Conservation (phyloP, 176 grass and related monocot species). For the Carex littledalei region DNA sequence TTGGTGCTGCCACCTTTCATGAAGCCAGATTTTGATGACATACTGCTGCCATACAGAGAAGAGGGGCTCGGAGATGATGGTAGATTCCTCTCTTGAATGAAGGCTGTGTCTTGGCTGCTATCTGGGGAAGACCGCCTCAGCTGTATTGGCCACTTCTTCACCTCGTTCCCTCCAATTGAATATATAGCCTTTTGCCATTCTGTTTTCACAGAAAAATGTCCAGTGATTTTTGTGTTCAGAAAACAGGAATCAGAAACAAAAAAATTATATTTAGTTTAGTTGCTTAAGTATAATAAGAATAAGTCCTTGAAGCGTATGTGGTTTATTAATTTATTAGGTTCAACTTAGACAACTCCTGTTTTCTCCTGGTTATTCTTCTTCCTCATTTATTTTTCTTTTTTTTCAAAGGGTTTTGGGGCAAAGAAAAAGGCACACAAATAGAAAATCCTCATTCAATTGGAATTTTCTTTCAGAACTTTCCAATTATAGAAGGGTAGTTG, state of each 20-base stretch:
- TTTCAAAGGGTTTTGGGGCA: not conserved
- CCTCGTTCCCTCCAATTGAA: slow-evolving; percentile 82
- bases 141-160: slow-evolving; percentile 90
- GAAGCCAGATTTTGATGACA: slow-evolving; percentile 79
- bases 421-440: not conserved
- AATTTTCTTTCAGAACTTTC: not conserved
- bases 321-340: not conserved
- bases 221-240: slow-evolving; percentile 4
- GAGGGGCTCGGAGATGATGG: slow-evolving; percentile 62
- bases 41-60: slow-evolving; percentile 46
- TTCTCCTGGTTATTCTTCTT: not conserved
- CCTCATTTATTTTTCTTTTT: not conserved
- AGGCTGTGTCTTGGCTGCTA: slow-evolving; percentile 61
- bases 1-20: slow-evolving; percentile 72
- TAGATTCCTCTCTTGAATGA: slow-evolving; percentile 86
- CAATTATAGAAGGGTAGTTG: not conserved
- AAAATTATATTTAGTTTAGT: not conserved
- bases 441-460: not conserved
- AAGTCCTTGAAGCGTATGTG: not conserved
- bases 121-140: slow-evolving; percentile 74
- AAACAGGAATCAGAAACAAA: not conserved
- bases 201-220: slow-evolving; percentile 34
- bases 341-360: not conserved
- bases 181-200: slow-evolving; percentile 97
- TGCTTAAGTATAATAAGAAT: not conserved